A percentile compares a stretch with the other conserved stretches of the same genome.
phyloP scores from a whole-genome alignment of 2,329 filamentous ascomycete genomes.

The Cadophora sp. region DNA sequence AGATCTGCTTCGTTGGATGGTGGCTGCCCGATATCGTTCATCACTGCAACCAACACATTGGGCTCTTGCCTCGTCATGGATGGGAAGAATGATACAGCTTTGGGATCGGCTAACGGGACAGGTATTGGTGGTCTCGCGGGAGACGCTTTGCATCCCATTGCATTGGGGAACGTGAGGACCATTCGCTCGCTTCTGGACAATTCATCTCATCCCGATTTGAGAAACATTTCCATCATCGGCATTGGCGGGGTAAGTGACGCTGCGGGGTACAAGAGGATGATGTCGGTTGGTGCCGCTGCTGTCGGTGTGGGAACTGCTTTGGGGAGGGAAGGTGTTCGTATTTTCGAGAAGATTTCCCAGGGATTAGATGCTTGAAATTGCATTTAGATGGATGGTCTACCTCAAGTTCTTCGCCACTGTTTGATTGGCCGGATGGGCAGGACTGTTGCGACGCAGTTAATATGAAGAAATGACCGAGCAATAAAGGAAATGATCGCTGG shows the following conservation, averaged over 20 bases:
- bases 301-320: constrained; percentile 75
- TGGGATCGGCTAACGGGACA: constrained; percentile 58
- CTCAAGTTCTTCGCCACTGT: no score
- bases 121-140: constrained; percentile 78
- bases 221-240: constrained; percentile 69
- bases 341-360: constrained; percentile 65
- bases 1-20: constrained; percentile 24
- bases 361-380: constrained; percentile 8
- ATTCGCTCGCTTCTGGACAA: constrained; percentile 65
- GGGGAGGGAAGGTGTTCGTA: constrained; percentile 64
- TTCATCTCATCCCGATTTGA: constrained; percentile 50
- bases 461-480: no score
- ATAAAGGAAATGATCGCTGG: no score
- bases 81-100: constrained; percentile 43
- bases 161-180: constrained; percentile 76
- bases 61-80: constrained; percentile 69
- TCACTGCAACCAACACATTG: constrained; percentile 78
- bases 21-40: constrained; percentile 63
- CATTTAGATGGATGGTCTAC: no score
- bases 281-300: constrained; percentile 66
- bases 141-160: constrained; percentile 73
- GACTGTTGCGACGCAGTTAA: no score
- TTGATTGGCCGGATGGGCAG: no score
- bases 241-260: constrained; percentile 74
- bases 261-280: constrained; percentile 70